Evolutionary conservation across 192 early-diverging fungal species (phyloP).

Genomic region (Umbelopsis sp.): DNA sequence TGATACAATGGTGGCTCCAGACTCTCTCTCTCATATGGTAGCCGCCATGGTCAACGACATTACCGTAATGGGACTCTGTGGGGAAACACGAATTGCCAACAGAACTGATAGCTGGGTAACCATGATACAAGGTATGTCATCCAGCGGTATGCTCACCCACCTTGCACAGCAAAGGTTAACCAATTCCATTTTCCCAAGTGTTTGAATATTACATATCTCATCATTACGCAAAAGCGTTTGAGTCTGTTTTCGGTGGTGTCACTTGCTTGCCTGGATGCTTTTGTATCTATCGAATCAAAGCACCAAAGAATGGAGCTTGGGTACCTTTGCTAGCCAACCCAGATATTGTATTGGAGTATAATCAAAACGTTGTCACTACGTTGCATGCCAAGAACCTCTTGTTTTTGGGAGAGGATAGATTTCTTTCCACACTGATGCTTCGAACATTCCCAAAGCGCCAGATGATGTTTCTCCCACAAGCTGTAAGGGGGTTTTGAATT

Average conservation of each 20-base stretch:
- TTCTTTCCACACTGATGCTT: constrained; percentile 83
- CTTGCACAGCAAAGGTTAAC: not conserved
- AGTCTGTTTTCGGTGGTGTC: constrained; percentile 92
- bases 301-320: constrained; percentile 67
- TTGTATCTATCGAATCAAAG: constrained; percentile 94
- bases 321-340: constrained; percentile 89
- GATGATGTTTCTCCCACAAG: constrained; percentile 84
- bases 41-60: constrained; percentile 91
- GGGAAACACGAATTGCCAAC: constrained; percentile 96
- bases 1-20: constrained; percentile 79
- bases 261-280: constrained; percentile 97
- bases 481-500: constrained; percentile 48
- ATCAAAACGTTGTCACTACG: constrained; percentile 76
- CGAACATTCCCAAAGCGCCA: constrained; percentile 83
- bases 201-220: constrained; percentile 98
- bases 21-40: constrained; percentile 85
- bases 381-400: constrained; percentile 85
- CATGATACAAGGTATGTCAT: constrained; percentile 72
- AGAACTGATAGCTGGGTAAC: constrained; percentile 69
- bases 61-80: constrained; percentile 94
- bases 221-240: constrained; percentile 92
- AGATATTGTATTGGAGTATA: constrained; percentile 79
- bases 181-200: constrained; percentile 66
- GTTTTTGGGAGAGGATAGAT: constrained; percentile 86
- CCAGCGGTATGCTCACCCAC: no score